phyloP scores from a whole-genome alignment of 164 flowering plant genomes.

The grape (Vitis vinifera) region DNA sequence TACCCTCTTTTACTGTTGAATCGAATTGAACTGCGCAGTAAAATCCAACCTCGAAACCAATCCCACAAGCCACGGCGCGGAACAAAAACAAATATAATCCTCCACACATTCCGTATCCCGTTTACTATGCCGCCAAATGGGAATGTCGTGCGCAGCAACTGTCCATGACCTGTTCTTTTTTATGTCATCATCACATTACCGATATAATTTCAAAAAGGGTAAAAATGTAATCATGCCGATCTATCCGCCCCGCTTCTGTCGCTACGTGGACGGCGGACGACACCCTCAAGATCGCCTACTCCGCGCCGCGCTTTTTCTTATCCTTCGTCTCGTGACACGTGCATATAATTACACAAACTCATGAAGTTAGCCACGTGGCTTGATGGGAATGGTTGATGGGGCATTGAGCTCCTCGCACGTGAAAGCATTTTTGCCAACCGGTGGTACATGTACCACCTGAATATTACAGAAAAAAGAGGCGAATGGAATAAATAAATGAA shows the following conservation, averaged over 20 bases:
- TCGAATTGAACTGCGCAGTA: too few relatives aligned
- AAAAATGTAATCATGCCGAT: neutral
- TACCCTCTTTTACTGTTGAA: too few relatives aligned
- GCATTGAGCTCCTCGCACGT: too few relatives aligned
- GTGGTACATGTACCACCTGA: neutral
- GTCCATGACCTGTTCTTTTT: slow-evolving; percentile 25
- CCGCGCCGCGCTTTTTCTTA: neutral
- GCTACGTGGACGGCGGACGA: neutral
- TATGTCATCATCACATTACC: neutral
- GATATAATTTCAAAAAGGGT: neutral
- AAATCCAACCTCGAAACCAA: too few relatives aligned
- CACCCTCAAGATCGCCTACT: neutral
- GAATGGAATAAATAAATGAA: neutral
- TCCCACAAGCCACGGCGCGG: neutral
- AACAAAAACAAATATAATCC: neutral
- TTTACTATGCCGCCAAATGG: slow-evolving; percentile 36
- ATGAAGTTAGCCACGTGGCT: too few relatives aligned
- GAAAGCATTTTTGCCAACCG: neutral
- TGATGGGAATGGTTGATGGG: too few relatives aligned
- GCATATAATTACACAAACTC: too few relatives aligned
- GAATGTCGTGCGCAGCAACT: slow-evolving; percentile 23
- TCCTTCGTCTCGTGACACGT: neutral
- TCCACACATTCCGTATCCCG: too few relatives aligned
- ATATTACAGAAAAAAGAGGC: neutral
- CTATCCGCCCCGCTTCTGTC: neutral